These are phyloP conservation scores for Athelia psychrophila DNA, from an alignment of 1,284 basidiomycete species.

Conservation along the genomic window DNA sequence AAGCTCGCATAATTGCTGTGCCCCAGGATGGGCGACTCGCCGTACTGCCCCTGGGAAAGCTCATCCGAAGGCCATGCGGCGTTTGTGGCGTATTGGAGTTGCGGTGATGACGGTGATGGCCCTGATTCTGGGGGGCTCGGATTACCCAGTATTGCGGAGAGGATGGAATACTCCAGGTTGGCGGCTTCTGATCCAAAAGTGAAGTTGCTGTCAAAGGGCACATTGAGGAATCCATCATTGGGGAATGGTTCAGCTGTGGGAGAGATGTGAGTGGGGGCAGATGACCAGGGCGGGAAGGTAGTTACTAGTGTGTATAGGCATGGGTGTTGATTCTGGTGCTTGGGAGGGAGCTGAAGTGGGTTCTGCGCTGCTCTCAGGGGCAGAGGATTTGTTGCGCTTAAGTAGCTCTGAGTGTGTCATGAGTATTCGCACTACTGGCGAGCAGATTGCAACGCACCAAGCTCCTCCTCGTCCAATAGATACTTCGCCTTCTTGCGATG, in stretches of 20 bases:
- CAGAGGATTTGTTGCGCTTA: slow-evolving; percentile 44
- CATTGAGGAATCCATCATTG: slow-evolving; percentile 59
- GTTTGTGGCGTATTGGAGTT: slow-evolving; percentile 38
- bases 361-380: not conserved
- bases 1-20: slow-evolving; percentile 21
- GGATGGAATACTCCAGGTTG: slow-evolving; percentile 89
- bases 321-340: slow-evolving; percentile 20
- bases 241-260: slow-evolving; percentile 46
- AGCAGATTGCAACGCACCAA: slow-evolving; percentile 57
- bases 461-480: slow-evolving; percentile 87
- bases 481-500: slow-evolving; percentile 99
- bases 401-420: slow-evolving; percentile 46
- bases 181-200: slow-evolving; percentile 84
- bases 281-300: not conserved
- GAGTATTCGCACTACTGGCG: slow-evolving; percentile 23
- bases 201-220: slow-evolving; percentile 61
- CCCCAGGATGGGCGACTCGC: slow-evolving; percentile 14
- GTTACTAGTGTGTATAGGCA: slow-evolving; percentile 27
- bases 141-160: slow-evolving; percentile 87
- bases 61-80: slow-evolving; percentile 31
- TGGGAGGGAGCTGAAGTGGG: slow-evolving; percentile 12
- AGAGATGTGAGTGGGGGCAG: slow-evolving; percentile 5
- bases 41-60: slow-evolving; percentile 33
- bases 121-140: slow-evolving; percentile 60
- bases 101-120: slow-evolving; percentile 38